Base-by-base conservation (phyloP, 1,139 yeast genomes). In the Suhomyces yuchorum region DNA sequence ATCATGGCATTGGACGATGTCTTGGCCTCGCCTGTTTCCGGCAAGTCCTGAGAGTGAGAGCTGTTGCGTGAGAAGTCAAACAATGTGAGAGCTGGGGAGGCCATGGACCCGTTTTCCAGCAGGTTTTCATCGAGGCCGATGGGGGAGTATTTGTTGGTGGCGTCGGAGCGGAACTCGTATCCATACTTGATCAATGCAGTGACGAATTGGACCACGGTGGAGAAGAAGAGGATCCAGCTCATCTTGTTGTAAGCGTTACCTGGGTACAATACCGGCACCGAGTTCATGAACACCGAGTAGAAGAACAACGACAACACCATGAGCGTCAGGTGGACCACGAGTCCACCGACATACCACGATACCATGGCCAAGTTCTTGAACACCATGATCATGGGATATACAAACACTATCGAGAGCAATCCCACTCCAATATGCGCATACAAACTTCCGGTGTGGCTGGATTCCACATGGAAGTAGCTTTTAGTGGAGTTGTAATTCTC, bases 181-280 rank as follows among this genome's bases (percentile, higher is more conserved):
- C 61, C 61, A 50, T 57, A 55, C 23, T 63, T 59, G 41, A 59
- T 47, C 48, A 61, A 59, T 43, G 92, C 85, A 26, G 82, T 63
- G 3, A 74, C 53, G 60, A 78, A 77, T 55, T 88, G 96, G 3
- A 71, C 65, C 1, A 78, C 48, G 1, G 84, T 67, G 11, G 81
- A 63, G 43, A 85, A 65, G 9, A 84, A 66, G 53, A 89, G 67
- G 14, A 86, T 79, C 62, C 80, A 72, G 33, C 87, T 75, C 83
- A 87, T 82, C 56, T 75, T 78, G 23, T 81, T 71, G 65, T 92
- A 92, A 1, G 86, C 84, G 62, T 88, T 88, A 37, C 78, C 74
- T 0, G 96, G 96, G 60, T 89, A 93, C 58, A 90, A 71, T 30
- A 78, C 77, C 0, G 88, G 85, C 14, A 85, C 84, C 17, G 86